Base-by-base conservation (phyloP, 2,329 filamentous ascomycete genomes). In the Didymella pomorum region DNA sequence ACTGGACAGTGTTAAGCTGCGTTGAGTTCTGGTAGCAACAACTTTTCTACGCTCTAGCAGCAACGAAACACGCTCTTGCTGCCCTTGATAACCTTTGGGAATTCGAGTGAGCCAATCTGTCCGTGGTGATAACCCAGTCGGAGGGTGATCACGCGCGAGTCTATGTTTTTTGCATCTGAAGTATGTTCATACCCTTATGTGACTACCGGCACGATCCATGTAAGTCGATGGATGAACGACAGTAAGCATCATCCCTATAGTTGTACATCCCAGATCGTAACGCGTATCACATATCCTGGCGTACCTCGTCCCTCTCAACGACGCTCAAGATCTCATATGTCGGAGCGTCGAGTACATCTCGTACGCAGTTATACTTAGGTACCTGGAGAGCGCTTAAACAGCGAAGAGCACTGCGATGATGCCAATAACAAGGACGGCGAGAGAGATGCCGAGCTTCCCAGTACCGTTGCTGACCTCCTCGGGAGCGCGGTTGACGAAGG, bases 341-440 rank as follows among this genome's bases (percentile, higher is more conserved):
- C 20, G 16, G 20, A 20, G 16, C 25, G 31, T 25, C 14, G 14
- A 25, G 11, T 23, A 45, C 4, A 7, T 14, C 16, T 28, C 66
- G 11, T 21, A 41, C 37, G 18, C 18, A 33, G 28, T 14, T 21
- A 12, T 35, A n/a, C 20, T 26, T 16, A 26, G 8, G 21, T n/a
- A n/a, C 28, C 7, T 25, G 10, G 20, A 7, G 5, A 43, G 20
- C 39, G 14, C 20, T 52, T 28, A 52, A 35, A 57, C 42, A 14
- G 60, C 45, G 20, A 50, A 33, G 29, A 48, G 56, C 45, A 28
- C 58, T 9, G 20, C 52, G 50, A 60, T 39, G 14, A 60, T 18
- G 12, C 63, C 43, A 11, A 62, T 21, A 35, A 56, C 49, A 3
- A 66, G 48, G 7, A 56, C 35, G 7, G 37, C 41, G 21, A 62